Evolutionary conservation across 2,329 filamentous ascomycete genomes (phyloP).

Genomic region (Stachybotrys echinatus): DNA sequence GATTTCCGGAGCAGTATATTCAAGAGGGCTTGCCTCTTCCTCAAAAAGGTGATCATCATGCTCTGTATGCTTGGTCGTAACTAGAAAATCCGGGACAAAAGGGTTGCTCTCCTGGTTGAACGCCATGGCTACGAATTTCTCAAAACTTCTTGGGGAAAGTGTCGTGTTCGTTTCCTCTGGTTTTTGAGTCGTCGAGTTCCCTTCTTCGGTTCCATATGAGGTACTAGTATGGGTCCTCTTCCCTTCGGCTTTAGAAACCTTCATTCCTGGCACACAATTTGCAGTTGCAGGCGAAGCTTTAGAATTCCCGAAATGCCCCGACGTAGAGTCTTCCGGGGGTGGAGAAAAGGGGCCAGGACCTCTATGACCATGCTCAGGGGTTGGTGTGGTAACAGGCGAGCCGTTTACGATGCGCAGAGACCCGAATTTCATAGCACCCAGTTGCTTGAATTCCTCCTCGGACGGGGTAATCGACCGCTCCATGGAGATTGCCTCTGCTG

Average conservation of each 20-base stretch:
- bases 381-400: constrained; percentile 41
- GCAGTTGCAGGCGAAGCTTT: not conserved
- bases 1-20: constrained; percentile 23
- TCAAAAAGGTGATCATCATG: constrained; percentile 44
- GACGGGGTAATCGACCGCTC: constrained; percentile 33
- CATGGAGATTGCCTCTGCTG: constrained; percentile 8
- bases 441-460: constrained; percentile 53
- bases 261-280: not conserved
- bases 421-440: constrained; percentile 58
- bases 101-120: not conserved
- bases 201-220: not conserved
- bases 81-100: constrained; percentile 29
- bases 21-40: constrained; percentile 22
- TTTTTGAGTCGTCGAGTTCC: not conserved
- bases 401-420: constrained; percentile 60
- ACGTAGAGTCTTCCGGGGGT: not conserved
- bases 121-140: not conserved
- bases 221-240: not conserved
- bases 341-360: not conserved
- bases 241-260: not conserved
- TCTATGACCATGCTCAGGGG: constrained; percentile 12
- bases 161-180: not conserved
- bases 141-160: not conserved
- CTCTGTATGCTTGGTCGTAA: constrained; percentile 43
- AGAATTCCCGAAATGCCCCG: not conserved